Evolutionary conservation across 2,329 filamentous ascomycete species (phyloP).

Genomic region (Xylariales sp.): DNA sequence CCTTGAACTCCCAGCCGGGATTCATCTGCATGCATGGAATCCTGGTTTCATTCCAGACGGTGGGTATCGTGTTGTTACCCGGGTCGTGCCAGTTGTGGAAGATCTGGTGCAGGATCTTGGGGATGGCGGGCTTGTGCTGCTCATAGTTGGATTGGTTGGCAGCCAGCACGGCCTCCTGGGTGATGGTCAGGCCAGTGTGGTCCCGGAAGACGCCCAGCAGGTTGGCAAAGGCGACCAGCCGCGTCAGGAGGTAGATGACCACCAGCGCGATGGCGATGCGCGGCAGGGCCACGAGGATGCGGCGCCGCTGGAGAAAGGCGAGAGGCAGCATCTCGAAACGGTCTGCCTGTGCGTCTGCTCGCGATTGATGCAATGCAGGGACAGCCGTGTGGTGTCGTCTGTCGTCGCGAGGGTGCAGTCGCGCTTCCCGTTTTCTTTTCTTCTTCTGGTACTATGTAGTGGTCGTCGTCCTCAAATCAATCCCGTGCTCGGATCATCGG

Average conservation of each 20-base stretch:
- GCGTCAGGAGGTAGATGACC: background rate
- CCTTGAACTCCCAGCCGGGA: constrained; percentile 22
- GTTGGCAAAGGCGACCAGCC: constrained; percentile 1
- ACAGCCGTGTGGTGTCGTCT: too few relatives aligned
- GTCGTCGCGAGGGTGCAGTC: too few relatives aligned
- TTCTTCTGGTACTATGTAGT: too few relatives aligned
- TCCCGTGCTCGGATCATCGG: too few relatives aligned
- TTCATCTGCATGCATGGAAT: constrained; percentile 18
- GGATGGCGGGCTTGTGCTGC: constrained; percentile 14
- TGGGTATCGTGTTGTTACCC: constrained; percentile 15
- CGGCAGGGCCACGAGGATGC: too few relatives aligned
- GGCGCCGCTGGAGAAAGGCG: too few relatives aligned
- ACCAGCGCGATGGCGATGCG: background rate
- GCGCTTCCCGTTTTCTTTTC: too few relatives aligned
- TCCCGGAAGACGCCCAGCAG: constrained; percentile 8
- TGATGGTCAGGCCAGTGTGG: constrained; percentile 10
- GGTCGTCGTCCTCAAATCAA: too few relatives aligned
- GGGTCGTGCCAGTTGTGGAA: constrained; percentile 21
- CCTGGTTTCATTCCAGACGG: constrained; percentile 18
- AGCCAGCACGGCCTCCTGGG: constrained; percentile 8
- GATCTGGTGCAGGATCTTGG: constrained; percentile 26
- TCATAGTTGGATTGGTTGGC: constrained; percentile 7
- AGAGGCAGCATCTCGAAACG: too few relatives aligned
- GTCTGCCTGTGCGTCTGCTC: too few relatives aligned
- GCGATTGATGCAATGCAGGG: too few relatives aligned